phyloP scores from a whole-genome alignment of 1,139 yeast genomes.

The Yamadazyma conglobata region DNA sequence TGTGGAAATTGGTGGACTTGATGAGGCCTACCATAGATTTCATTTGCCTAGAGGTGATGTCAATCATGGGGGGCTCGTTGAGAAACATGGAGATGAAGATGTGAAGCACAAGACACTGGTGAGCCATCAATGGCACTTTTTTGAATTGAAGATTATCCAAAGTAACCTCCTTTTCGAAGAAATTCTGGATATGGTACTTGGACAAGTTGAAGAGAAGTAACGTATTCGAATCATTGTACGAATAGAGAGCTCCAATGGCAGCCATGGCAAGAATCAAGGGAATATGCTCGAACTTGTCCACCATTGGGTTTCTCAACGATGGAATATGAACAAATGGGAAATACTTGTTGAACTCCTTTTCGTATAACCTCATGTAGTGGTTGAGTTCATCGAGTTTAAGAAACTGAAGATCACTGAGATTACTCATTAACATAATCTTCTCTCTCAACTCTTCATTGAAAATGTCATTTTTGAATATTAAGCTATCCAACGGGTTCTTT shows the following conservation, averaged over 20 bases:
- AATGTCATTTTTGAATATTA: neutral
- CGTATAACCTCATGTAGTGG: constrained; percentile 66
- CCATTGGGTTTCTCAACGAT: constrained; percentile 54
- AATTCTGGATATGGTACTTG: constrained; percentile 71
- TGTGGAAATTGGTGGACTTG: constrained; percentile 69
- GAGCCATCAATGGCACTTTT: constrained; percentile 81
- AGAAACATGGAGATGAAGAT: constrained; percentile 81
- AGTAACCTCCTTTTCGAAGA: constrained; percentile 57
- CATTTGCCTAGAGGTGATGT: constrained; percentile 71
- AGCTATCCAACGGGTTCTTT: neutral
- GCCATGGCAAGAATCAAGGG: constrained; percentile 82
- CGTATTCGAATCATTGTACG: constrained; percentile 77
- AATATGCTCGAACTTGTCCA: constrained; percentile 57
- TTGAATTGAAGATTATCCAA: constrained; percentile 48
- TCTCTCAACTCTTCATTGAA: constrained; percentile 47
- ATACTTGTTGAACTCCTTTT: constrained; percentile 71
- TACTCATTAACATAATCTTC: constrained; percentile 51
- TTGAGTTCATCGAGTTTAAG: constrained; percentile 76
- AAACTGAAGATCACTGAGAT: constrained; percentile 51
- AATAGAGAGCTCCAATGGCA: constrained; percentile 83
- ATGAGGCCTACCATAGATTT: constrained; percentile 76
- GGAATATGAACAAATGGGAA: constrained; percentile 83
- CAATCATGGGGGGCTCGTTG: constrained; percentile 70
- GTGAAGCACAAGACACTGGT: constrained; percentile 78
- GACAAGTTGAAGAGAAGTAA: constrained; percentile 74